phyloP scores from a whole-genome alignment of 164 flowering plant genomes.

The Nymphaea thermarum region DNA sequence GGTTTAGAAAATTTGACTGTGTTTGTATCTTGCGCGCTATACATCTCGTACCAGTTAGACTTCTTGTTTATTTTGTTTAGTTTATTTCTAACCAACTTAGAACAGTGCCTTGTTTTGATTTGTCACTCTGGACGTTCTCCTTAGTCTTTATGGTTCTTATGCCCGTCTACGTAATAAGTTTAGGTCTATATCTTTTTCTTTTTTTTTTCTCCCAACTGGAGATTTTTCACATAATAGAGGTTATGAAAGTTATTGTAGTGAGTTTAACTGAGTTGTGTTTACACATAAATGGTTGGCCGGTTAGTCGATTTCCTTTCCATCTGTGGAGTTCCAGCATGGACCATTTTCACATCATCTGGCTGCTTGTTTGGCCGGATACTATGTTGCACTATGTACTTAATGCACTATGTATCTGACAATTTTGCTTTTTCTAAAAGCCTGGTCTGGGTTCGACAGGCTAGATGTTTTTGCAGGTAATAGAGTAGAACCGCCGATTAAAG shows the following conservation, averaged over 20 bases:
- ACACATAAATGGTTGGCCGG: neutral
- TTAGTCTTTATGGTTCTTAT: neutral
- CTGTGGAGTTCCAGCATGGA: neutral
- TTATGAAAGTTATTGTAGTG: neutral
- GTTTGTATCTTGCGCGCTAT: too few species aligned
- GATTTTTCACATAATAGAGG: neutral
- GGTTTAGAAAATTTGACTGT: too few species aligned
- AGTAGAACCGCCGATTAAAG: neutral
- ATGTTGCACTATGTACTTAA: neutral
- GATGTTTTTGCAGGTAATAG: neutral
- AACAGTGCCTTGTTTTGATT: too few species aligned
- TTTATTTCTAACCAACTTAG: too few species aligned
- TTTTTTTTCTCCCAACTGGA: neutral
- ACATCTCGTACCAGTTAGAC: too few species aligned
- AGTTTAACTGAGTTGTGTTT: neutral
- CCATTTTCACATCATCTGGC: neutral
- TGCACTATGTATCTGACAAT: neutral
- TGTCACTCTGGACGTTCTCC: neutral
- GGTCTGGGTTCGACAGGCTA: neutral
- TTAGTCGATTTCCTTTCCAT: neutral
- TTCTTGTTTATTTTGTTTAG: too few species aligned
- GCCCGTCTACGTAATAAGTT: neutral
- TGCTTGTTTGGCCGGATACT: neutral
- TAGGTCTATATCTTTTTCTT: neutral
- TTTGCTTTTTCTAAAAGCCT: neutral